Conservation (phyloP, 495 filamentous ascomycete genomes). For the Collariella sp. region DNA sequence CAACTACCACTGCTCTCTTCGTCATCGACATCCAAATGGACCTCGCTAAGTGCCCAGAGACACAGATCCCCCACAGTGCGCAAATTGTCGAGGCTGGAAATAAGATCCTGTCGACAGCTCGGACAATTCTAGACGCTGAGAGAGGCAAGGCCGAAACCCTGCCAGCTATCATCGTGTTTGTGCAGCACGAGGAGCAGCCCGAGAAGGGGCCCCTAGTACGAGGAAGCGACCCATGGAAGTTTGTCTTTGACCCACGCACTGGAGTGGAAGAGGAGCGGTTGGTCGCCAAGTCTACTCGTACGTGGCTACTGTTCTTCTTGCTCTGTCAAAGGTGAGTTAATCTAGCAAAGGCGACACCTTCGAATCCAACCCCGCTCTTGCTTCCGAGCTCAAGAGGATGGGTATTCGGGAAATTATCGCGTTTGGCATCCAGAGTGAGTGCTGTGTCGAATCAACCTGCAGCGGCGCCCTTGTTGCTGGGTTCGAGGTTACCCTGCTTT, state of each 20-base stretch:
- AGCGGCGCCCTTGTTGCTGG: conserved; percentile 23
- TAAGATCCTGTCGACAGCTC: conserved; percentile 11
- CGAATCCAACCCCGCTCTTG: conserved; percentile 27
- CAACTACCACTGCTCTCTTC: conserved; percentile 19
- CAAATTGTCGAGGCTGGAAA: conserved; percentile 12
- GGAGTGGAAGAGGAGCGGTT: conserved; percentile 11
- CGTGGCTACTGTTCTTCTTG: not conserved
- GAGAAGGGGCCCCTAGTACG: conserved; percentile 16
- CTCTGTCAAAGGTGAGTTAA: not conserved
- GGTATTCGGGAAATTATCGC: conserved; percentile 19
- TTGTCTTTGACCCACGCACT: conserved; percentile 23
- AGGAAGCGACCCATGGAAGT: conserved; percentile 25
- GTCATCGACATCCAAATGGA: conserved; percentile 32
- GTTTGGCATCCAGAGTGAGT: conserved; percentile 32
- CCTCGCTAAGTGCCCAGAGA: conserved; percentile 16
- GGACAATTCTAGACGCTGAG: not conserved
- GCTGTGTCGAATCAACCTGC: conserved; percentile 23
- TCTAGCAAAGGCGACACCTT: conserved; percentile 24
- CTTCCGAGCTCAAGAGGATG: not conserved
- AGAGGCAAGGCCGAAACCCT: not conserved
- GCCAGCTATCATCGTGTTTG: conserved; percentile 17
- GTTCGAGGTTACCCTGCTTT: conserved; percentile 23
- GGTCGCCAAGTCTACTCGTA: conserved; percentile 23
- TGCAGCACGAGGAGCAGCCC: conserved; percentile 27
- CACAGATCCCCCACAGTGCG: conserved; percentile 18